These are phyloP conservation scores for Parathielavia appendiculata DNA, from an alignment of 495 filamentous ascomycete genomes.

Conservation along the genomic window DNA sequence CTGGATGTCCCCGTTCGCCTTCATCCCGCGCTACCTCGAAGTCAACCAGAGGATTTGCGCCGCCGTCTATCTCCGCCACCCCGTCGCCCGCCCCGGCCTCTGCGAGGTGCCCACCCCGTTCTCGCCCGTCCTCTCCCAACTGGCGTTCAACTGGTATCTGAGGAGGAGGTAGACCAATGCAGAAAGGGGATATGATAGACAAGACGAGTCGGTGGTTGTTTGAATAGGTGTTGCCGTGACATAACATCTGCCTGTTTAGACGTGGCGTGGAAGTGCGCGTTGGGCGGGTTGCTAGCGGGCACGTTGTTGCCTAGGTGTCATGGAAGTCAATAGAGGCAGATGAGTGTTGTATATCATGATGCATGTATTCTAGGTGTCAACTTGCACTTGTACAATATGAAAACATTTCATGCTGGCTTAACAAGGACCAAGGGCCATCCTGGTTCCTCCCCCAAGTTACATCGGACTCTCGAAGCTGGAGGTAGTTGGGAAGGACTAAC, in stretches of 20 bases:
- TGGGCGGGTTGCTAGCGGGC: neutral
- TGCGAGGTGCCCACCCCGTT: constrained; percentile 92
- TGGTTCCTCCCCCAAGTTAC: too few species aligned
- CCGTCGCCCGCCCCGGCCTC: constrained; percentile 80
- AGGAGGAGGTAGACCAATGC: constrained; percentile 57
- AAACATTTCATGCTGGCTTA: neutral
- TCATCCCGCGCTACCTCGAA: constrained; percentile 91
- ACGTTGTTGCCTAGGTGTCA: neutral
- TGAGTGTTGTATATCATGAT: constrained; percentile 5
- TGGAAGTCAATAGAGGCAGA: neutral
- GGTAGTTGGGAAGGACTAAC: too few species aligned
- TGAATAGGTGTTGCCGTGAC: neutral
- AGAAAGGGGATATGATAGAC: neutral
- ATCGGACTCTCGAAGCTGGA: too few species aligned
- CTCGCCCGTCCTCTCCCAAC: constrained; percentile 52
- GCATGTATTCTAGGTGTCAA: constrained; percentile 17
- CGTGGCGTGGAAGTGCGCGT: too few species aligned
- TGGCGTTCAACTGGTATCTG: constrained; percentile 93
- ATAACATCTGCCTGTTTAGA: neutral
- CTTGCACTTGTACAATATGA: constrained; percentile 12
- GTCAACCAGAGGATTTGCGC: constrained; percentile 95
- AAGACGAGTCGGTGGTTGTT: neutral
- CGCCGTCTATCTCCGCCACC: constrained; percentile 91
- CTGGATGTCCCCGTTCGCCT: constrained; percentile 87
- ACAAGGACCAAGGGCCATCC: too few species aligned